Percentiles rank a stretch among this genome's conserved stretches.
phyloP scores from a whole-genome alignment of 306 rosid species.

The Medicago ruthenica region DNA sequence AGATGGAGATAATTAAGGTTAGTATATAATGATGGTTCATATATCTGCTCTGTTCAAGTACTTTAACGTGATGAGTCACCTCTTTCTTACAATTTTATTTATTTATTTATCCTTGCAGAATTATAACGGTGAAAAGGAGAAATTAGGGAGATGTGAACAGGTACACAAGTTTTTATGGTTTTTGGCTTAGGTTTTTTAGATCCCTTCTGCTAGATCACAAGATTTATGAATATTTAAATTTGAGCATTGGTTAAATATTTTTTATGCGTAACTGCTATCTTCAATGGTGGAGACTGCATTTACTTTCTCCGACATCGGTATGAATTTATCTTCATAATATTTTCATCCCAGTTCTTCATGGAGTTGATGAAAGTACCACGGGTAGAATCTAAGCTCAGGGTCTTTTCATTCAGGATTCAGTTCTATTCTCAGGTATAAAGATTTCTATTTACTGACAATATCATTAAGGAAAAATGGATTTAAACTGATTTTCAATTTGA shows the following conservation, averaged over 20 bases:
- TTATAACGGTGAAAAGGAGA: constrained; percentile 82
- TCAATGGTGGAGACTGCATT: constrained; percentile 37
- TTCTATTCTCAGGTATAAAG: constrained; percentile 80
- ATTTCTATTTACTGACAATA: constrained; percentile 12
- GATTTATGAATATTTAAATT: constrained; percentile 33
- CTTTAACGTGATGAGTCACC: constrained; percentile 19
- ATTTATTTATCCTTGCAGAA: constrained; percentile 55
- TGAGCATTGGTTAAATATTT: constrained; percentile 10
- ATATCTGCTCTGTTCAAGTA: constrained; percentile 39
- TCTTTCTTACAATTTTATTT: constrained; percentile 38
- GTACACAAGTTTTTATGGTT: constrained; percentile 49
- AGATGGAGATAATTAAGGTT: constrained; percentile 91
- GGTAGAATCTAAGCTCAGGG: constrained; percentile 88
- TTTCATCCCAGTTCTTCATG: constrained; percentile 71
- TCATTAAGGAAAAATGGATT: constrained; percentile 26
- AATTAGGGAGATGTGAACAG: constrained; percentile 96
- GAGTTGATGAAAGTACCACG: constrained; percentile 87
- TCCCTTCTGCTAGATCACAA: constrained; percentile 17
- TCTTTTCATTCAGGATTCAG: constrained; percentile 84
- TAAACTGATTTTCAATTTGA: constrained; percentile 36
- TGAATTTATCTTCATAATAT: constrained; percentile 35
- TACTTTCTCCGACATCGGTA: constrained; percentile 33
- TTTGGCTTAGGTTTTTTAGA: constrained; percentile 33
- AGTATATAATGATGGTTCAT: constrained; percentile 38
- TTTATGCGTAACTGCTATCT: constrained; percentile 25